A percentile compares a stretch with the other conserved stretches of the same genome.
phyloP scores from a whole-genome alignment of 768 basidiomycete genomes.

The Suillus discolor region DNA sequence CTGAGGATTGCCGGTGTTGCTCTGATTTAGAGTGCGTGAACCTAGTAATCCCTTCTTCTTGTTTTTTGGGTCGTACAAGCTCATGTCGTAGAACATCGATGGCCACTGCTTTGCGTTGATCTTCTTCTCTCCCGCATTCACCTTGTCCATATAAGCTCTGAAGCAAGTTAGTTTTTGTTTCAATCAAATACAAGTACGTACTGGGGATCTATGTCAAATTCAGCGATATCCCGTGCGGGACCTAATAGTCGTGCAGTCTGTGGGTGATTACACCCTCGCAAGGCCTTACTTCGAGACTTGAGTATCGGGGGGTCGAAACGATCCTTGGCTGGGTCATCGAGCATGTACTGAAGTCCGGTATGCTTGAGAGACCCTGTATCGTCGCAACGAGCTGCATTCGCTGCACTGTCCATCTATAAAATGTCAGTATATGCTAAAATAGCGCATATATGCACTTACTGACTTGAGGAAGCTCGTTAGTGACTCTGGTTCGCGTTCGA shows the following conservation, averaged over 20 bases:
- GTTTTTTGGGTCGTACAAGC: conserved; percentile 2
- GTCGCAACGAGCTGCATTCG: not conserved
- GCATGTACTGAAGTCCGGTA: conserved; percentile 5
- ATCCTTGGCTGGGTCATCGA: conserved; percentile 5
- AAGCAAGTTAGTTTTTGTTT: not conserved
- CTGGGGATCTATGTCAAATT: conserved; percentile 6
- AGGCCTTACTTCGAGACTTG: conserved; percentile 2
- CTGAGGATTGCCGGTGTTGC: not conserved
- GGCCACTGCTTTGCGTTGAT: not conserved
- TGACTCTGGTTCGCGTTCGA: conserved; percentile 1
- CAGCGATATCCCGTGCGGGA: not conserved
- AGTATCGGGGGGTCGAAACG: not conserved
- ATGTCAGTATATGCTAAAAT: not conserved
- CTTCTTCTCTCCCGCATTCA: conserved; percentile 5
- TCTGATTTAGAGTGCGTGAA: not conserved
- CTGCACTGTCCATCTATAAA: conserved; percentile 6
- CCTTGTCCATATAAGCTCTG: conserved; percentile 9
- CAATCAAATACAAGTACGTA: not conserved
- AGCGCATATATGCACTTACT: conserved; percentile 9
- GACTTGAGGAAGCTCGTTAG: not conserved
- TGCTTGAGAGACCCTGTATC: conserved; percentile 4
- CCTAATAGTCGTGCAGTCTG: conserved; percentile 3
- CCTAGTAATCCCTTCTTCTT: conserved; percentile 3
- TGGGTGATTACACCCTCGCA: conserved; percentile 6
- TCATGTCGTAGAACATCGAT: not conserved